phyloP scores from a whole-genome alignment of 345 rosid genomes.

The Gossypium bickii region DNA sequence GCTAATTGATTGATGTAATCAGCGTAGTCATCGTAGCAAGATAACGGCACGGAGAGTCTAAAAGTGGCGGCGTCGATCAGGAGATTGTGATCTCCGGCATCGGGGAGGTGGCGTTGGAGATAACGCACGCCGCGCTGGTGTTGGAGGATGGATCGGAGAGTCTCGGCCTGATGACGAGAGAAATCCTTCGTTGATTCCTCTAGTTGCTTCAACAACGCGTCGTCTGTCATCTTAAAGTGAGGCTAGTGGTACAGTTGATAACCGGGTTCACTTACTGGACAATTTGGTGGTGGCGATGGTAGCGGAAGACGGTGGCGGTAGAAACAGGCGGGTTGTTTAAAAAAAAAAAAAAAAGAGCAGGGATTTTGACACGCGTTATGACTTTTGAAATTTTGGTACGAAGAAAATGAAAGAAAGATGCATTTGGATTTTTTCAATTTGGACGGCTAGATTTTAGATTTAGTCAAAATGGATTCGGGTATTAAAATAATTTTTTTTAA shows the following conservation, averaged over 20 bases:
- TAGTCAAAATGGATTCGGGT: too few species aligned
- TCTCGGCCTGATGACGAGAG: slow-evolving; percentile 29
- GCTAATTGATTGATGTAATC: slow-evolving; percentile 37
- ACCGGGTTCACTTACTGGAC: too few species aligned
- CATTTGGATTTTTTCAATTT: neutral
- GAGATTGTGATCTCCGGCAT: neutral
- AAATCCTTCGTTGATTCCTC: slow-evolving; percentile 39
- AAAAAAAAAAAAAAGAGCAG: neutral
- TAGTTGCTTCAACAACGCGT: slow-evolving; percentile 30
- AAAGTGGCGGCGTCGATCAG: slow-evolving; percentile 27
- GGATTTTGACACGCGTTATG: neutral
- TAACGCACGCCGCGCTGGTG: slow-evolving; percentile 33
- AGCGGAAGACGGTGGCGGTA: neutral
- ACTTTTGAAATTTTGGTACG: neutral
- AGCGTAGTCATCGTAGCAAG: slow-evolving; percentile 41
- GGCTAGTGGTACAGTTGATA: neutral
- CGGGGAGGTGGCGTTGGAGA: slow-evolving; percentile 32
- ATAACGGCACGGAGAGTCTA: slow-evolving; percentile 35
- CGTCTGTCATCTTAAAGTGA: slow-evolving; percentile 15
- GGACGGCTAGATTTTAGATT: neutral
- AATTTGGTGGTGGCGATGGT: neutral
- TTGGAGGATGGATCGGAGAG: slow-evolving; percentile 43
- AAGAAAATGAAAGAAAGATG: neutral
- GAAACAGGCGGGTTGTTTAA: neutral
- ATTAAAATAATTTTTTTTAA: too few species aligned